Conservation (phyloP, 2,329 filamentous ascomycete species). For the Trichoderma gracile region DNA sequence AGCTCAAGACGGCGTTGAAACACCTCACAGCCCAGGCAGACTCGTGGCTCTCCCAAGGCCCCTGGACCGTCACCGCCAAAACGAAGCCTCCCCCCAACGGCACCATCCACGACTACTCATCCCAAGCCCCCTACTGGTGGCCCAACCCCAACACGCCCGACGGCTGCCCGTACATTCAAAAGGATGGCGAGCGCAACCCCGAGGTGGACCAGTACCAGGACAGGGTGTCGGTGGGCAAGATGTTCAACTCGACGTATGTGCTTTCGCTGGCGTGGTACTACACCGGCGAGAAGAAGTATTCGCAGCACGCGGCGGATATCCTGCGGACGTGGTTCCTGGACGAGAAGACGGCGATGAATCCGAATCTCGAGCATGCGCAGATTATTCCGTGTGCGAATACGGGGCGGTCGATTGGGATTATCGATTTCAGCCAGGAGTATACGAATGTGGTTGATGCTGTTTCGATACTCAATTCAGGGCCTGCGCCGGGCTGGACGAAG, state of each 20-base stretch:
- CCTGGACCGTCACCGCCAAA: constrained; percentile 32
- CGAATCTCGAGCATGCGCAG: constrained; percentile 33
- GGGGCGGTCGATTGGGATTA: constrained; percentile 31
- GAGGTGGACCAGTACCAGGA: constrained; percentile 32
- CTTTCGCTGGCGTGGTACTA: constrained; percentile 36
- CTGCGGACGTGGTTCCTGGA: constrained; percentile 34
- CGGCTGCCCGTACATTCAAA: constrained; percentile 33
- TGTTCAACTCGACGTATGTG: constrained; percentile 33
- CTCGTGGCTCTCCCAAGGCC: constrained; percentile 32
- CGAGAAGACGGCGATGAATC: constrained; percentile 32
- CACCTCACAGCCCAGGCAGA: constrained; percentile 29
- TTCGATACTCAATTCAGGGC: constrained; percentile 27
- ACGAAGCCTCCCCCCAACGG: constrained; percentile 20
- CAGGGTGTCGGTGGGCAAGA: constrained; percentile 29
- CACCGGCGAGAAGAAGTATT: constrained; percentile 32
- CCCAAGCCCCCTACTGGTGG: constrained; percentile 26
- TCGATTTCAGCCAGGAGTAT: constrained; percentile 34
- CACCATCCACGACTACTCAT: constrained; percentile 26
- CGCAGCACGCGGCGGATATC: constrained; percentile 31
- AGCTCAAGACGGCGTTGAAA: constrained; percentile 12
- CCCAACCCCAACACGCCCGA: constrained; percentile 23
- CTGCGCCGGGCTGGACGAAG: constrained; percentile 30
- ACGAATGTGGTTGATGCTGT: constrained; percentile 34
- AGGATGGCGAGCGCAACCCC: constrained; percentile 34
- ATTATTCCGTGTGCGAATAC: constrained; percentile 31